phyloP scores from a whole-genome alignment of 2,329 filamentous ascomycete species.

The Neurospora sp. region DNA sequence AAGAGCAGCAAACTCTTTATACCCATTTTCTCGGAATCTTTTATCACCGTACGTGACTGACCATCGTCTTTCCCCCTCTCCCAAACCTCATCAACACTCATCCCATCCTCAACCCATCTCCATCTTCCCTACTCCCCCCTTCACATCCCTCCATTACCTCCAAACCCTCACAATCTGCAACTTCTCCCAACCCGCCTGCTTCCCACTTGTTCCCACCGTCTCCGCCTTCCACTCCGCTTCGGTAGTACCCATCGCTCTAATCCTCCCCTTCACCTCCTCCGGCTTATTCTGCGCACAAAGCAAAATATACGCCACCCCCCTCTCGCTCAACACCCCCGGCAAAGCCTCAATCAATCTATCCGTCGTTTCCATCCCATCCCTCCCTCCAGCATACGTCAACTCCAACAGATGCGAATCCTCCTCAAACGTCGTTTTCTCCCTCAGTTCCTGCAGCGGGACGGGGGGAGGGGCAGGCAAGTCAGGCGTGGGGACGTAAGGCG shows the following conservation, averaged over 20 bases:
- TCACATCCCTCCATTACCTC: slow-evolving; percentile 28
- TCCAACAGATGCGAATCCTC: slow-evolving; percentile 75
- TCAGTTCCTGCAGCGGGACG: slow-evolving; percentile 27
- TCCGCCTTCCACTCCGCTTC: slow-evolving; percentile 57
- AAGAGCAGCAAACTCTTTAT: background rate
- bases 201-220: slow-evolving; percentile 73
- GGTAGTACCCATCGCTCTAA: slow-evolving; percentile 15
- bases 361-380: slow-evolving; percentile 90
- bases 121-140: background rate
- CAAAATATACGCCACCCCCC: slow-evolving; percentile 80
- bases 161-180: slow-evolving; percentile 82
- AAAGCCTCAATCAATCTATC: slow-evolving; percentile 64
- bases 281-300: slow-evolving; percentile 88
- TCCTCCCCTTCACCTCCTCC: slow-evolving; percentile 28
- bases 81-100: background rate
- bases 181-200: slow-evolving; percentile 88
- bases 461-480: slow-evolving; percentile 54
- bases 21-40: background rate
- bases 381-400: slow-evolving; percentile 80
- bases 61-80: background rate
- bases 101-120: background rate
- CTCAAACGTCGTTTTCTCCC: slow-evolving; percentile 45
- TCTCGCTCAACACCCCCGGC: slow-evolving; percentile 48
- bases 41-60: background rate
- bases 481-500: slow-evolving; percentile 86